Percentiles rank a stretch among this genome's conserved stretches.
Conservation (phyloP, 202 grass and related monocot genomes). For the Cymbopogon flexuosus region DNA sequence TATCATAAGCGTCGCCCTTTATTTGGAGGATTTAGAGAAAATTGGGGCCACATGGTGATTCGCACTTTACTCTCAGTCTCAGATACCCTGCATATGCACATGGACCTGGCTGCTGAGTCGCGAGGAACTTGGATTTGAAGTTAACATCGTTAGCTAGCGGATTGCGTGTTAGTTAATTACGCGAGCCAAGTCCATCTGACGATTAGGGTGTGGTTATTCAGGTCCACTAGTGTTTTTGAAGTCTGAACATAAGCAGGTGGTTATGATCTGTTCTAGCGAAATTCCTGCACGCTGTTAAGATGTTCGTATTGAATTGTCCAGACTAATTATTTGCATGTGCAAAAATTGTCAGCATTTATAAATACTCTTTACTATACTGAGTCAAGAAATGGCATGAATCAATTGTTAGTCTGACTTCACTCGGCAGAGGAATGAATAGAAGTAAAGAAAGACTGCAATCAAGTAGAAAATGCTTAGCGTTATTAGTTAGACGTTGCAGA, state of each 20-base stretch:
- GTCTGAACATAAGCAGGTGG: not conserved
- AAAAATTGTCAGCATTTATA: not conserved
- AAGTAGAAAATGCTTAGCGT: too few species aligned
- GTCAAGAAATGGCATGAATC: not conserved
- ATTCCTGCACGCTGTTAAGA: not conserved
- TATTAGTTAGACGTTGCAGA: too few species aligned
- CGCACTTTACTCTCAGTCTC: not conserved
- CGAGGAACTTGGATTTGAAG: not conserved
- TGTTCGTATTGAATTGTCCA: not conserved
- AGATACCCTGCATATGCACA: not conserved
- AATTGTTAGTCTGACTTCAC: not conserved
- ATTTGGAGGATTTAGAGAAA: not conserved
- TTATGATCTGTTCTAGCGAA: not conserved
- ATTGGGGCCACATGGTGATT: not conserved
- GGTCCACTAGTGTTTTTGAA: not conserved
- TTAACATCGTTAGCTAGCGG: not conserved
- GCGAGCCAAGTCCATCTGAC: not conserved
- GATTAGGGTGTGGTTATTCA: not conserved
- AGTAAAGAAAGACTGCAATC: too few species aligned
- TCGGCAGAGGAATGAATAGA: too few species aligned
- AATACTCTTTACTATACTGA: not conserved
- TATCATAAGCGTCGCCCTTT: not conserved
- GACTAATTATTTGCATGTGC: not conserved
- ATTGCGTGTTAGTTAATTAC: not conserved
- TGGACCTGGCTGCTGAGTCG: not conserved